Evolutionary conservation across 352 stramenopile species (phyloP).

Genomic region (Phytophthora lateralis): DNA sequence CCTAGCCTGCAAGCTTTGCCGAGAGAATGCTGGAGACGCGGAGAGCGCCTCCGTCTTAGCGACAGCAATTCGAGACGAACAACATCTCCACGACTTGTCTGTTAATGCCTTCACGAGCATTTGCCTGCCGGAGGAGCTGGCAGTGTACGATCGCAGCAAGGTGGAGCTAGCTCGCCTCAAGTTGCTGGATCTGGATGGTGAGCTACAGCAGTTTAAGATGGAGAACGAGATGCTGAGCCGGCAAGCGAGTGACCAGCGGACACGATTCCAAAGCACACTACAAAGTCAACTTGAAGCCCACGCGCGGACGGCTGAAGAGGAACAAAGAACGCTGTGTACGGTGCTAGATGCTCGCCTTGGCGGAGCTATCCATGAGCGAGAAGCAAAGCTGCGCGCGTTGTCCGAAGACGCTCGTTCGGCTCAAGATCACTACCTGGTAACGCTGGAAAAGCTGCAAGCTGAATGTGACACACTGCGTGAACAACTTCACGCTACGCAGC

Average conservation of each 20-base stretch:
- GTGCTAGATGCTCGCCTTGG: conserved; percentile 38
- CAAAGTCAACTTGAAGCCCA: conserved; percentile 31
- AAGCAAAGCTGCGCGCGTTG: conserved; percentile 36
- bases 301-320: conserved; percentile 25
- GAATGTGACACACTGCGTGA: conserved; percentile 44
- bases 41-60: conserved; percentile 22
- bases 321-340: conserved; percentile 34
- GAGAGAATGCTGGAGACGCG: conserved; percentile 5
- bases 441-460: conserved; percentile 51
- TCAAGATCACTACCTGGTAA: conserved; percentile 61
- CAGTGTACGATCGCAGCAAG: conserved; percentile 59
- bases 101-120: conserved; percentile 32
- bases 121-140: conserved; percentile 63
- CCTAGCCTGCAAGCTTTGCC: conserved; percentile 39
- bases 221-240: conserved; percentile 75
- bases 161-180: conserved; percentile 58
- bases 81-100: conserved; percentile 27
- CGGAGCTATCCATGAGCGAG: conserved; percentile 33
- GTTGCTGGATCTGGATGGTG: conserved; percentile 62
- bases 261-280: conserved; percentile 43
- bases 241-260: conserved; percentile 53
- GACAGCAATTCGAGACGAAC: conserved; percentile 30
- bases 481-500: conserved; percentile 33
- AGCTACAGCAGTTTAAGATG: conserved; percentile 70
- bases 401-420: conserved; percentile 49